Evolutionary conservation across 2,329 filamentous ascomycete species (phyloP), one percentile per base, ranked within the genome.

Genomic region (Colletotrichum shisoi): DNA sequence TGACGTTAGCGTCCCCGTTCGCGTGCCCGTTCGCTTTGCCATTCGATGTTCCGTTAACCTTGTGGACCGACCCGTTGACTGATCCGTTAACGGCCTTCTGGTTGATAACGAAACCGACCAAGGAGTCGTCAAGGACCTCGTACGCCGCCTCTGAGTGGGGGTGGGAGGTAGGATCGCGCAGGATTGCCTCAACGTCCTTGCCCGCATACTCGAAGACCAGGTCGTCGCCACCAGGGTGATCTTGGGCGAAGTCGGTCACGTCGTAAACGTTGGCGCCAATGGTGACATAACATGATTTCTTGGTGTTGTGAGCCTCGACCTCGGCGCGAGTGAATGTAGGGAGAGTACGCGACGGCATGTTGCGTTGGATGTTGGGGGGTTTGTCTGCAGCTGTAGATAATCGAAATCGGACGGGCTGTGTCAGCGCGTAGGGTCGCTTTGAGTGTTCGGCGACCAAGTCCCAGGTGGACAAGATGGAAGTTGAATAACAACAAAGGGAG

Each of bases 191-290:
- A 65, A 97, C 84, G 78, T 99, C 95, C 78, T 93, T 92, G 71
- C 94, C 94, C 39, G 86, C 95, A 77, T 95, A 96, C 60, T 97
- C 91, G 70, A 97, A 83, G 69, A 99, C 90, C 72, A 98, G 82
- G 70, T 97, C 92, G 73, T 88, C 87, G 66, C 95, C 95, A 72
- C 95, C 95, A 27, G 95, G 95, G 77, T 99, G 95, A 71, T 93
- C 89, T 59, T 93, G 88, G 69, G 97, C 79, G 75, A 99, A 99
- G 63, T 92, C 88, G 67, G 95, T 97, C 70, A 99, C 86, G 82
- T 99, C 94, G 84, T 93, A 99, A 72, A 99, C 94, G 73, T 94
- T 96, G 66, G 86, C 85, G 70, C 93, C 94, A 62, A 97, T 84
- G 3, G 92, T 95, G 72, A 99, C 94, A 83, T 94, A 99, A 83